Conservation (phyloP, 2,329 filamentous ascomycete genomes). For the Orbilia brochopaga region DNA sequence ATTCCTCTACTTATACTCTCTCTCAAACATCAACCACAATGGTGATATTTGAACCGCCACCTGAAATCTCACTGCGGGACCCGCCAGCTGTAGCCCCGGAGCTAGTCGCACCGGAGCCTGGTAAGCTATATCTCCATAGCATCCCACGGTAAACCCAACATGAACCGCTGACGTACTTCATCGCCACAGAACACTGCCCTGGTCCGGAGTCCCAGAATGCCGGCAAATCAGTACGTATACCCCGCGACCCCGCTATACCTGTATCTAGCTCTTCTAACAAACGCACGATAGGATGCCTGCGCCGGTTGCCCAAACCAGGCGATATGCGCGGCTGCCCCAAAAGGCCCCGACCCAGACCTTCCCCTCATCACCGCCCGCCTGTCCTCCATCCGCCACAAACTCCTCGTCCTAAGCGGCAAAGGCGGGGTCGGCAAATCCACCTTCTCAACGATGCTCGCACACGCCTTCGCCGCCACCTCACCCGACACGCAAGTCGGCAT, state of each 20-base stretch:
- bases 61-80: slow-evolving; percentile 59
- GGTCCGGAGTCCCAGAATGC: slow-evolving; percentile 80
- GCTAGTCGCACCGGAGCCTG: slow-evolving; percentile 89
- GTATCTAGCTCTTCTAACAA: slow-evolving; percentile 56
- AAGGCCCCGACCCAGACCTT: slow-evolving; percentile 94
- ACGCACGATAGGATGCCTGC: slow-evolving; percentile 78
- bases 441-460: slow-evolving; percentile 83
- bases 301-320: slow-evolving; percentile 93
- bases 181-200: slow-evolving; percentile 91
- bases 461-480: slow-evolving; percentile 80
- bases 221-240: slow-evolving; percentile 61
- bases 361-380: slow-evolving; percentile 84
- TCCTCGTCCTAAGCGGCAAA: slow-evolving; percentile 90
- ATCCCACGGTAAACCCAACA: slow-evolving; percentile 9
- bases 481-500: slow-evolving; percentile 81
- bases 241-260: slow-evolving; percentile 57
- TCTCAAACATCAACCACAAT: slow-evolving; percentile 52
- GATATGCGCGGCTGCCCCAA: slow-evolving; percentile 91
- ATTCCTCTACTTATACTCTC: background rate
- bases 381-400: slow-evolving; percentile 82
- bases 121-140: slow-evolving; percentile 56
- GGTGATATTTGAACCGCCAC: slow-evolving; percentile 56
- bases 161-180: slow-evolving; percentile 29
- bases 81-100: slow-evolving; percentile 79
- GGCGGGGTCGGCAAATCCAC: slow-evolving; percentile 97